Evolutionary conservation across 306 rosid species (phyloP), one percentile per base, ranked within the genome.

Genomic region (Cucurbita maxima): DNA sequence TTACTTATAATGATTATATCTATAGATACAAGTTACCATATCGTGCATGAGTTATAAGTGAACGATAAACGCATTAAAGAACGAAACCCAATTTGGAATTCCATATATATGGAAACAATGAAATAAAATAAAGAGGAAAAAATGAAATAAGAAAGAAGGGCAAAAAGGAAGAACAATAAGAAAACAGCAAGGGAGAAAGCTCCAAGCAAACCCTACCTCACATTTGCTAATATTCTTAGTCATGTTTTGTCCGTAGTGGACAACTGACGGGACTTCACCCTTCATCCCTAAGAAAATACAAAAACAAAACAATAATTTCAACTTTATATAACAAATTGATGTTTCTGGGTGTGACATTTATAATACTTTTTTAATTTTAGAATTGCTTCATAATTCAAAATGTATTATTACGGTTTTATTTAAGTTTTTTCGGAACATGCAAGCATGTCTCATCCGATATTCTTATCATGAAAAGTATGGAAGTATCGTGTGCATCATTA

Each of bases 161-260:
- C 52, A 41, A 64, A 64, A 43, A 64, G 72, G 72, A 64, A 43
- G 53, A 64, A 64, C 72, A 64, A 64, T 22, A 64, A 43, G 72
- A 43, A 64, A 64, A 43, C 37, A 8, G 3, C 18, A 43, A 16
- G 37, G 37, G 37, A 9, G 36, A 58, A 58, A 58, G n/a, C 1
- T 25, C 63, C 63, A 58, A 58, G 8, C 63, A 30, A 5, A 25
- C 12, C 9, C 18, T 5, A 30, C 41, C 9, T 30, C 63, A 58
- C 10, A 12, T 58, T 20, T 10, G 60, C 7, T 56, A 56, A 56
- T 56, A 56, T 56, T 59, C 43, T 59, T 59, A 34, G 19, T 59
- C 66, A 59, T 59, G 66, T 34, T 30, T 59, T 59, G 66, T 59
- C 66, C 44, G 36, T 6, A 59, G 6, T 30, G 66, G 41, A 13